Conservation (phyloP, 306 rosid species). For the Alnus rubra region DNA sequence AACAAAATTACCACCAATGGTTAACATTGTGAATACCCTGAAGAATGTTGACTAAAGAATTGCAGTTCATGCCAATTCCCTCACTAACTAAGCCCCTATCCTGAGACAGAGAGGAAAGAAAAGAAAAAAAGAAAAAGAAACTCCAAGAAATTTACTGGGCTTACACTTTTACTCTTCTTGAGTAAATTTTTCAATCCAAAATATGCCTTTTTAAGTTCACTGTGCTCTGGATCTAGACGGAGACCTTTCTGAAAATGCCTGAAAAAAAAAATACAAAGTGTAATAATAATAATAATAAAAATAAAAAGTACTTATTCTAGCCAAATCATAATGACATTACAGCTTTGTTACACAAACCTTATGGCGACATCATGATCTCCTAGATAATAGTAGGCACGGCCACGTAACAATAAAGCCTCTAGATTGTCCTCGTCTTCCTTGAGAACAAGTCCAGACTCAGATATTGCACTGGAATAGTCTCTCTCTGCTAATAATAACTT, state of each 20-base stretch:
- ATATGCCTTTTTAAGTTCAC: constrained; percentile 89
- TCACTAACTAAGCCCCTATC: background rate
- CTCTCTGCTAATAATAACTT: constrained; percentile 68
- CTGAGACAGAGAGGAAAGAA: constrained; percentile 11
- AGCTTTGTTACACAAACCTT: constrained; percentile 51
- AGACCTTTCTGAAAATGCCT: constrained; percentile 99
- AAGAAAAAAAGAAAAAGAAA: constrained; percentile 7
- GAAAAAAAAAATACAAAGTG: constrained; percentile 18
- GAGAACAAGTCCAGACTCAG: constrained; percentile 76
- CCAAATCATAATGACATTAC: constrained; percentile 3
- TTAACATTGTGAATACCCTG: constrained; percentile 23
- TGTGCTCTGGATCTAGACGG: constrained; percentile 94
- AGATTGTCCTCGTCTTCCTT: constrained; percentile 90
- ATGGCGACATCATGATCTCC: constrained; percentile 97
- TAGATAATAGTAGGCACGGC: constrained; percentile 92
- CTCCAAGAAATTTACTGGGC: constrained; percentile 23
- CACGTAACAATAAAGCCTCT: constrained; percentile 85
- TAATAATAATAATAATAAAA: background rate
- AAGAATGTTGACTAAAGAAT: constrained; percentile 10
- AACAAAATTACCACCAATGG: constrained; percentile 24
- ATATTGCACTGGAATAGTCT: constrained; percentile 80
- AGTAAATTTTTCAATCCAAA: constrained; percentile 92
- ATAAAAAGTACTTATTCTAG: constrained; percentile 11
- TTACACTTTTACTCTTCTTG: constrained; percentile 87
- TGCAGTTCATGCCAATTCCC: background rate